phyloP scores from a whole-genome alignment of 257 asterid genomes.

The Salvia splendens region DNA sequence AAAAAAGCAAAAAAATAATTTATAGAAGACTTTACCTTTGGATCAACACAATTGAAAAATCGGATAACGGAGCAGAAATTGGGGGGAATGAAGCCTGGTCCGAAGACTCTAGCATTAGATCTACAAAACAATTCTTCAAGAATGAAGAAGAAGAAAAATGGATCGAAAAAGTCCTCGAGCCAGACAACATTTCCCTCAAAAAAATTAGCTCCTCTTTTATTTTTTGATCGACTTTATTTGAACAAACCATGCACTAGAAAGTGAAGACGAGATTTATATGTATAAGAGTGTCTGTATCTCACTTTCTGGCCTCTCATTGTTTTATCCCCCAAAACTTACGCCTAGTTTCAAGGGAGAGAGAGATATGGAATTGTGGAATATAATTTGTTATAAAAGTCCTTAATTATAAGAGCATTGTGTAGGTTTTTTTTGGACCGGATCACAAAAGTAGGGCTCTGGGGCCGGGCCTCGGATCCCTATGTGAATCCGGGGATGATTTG shows the following conservation, averaged over 20 bases:
- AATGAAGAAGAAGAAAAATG: background rate
- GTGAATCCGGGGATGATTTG: too few species aligned
- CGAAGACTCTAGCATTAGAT: slow-evolving; percentile 44
- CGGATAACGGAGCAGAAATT: slow-evolving; percentile 28
- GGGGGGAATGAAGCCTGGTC: slow-evolving; percentile 66
- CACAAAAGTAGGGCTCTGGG: too few species aligned
- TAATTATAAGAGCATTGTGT: slow-evolving; percentile 3
- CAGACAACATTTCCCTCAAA: slow-evolving; percentile 65
- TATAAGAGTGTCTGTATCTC: slow-evolving; percentile 15
- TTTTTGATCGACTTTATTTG: background rate
- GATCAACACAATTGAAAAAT: background rate
- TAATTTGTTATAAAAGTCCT: slow-evolving; percentile 32
- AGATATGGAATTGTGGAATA: slow-evolving; percentile 22
- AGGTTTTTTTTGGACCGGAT: too few species aligned
- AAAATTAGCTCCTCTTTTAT: slow-evolving; percentile 31
- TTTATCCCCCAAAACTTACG: slow-evolving; percentile 61
- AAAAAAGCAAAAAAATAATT: too few species aligned
- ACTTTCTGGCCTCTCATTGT: slow-evolving; percentile 31
- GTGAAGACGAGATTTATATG: background rate
- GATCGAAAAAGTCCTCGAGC: slow-evolving; percentile 47
- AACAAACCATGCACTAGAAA: background rate
- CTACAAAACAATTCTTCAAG: background rate
- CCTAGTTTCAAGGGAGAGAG: slow-evolving; percentile 50
- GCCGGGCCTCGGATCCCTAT: too few species aligned
- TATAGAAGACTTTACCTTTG: slow-evolving; percentile 5